A percentile compares a stretch with the other conserved stretches of the same genome.
phyloP scores from a whole-genome alignment of 768 basidiomycete species.

The Pulveroboletus sp. region DNA sequence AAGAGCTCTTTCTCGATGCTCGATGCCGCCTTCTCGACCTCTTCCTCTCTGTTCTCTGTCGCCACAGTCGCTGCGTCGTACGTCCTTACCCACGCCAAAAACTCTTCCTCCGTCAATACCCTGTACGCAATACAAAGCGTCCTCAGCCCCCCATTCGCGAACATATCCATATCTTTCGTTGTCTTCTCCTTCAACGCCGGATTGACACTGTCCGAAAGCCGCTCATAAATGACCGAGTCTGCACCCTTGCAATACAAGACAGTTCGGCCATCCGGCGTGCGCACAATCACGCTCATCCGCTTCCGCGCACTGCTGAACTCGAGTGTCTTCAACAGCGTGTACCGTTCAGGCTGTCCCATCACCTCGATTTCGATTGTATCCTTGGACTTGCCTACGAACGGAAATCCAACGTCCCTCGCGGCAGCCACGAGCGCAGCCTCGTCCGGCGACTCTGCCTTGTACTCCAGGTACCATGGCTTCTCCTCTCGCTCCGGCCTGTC shows the following conservation, averaged over 20 bases:
- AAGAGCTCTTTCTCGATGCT: conserved; percentile 73
- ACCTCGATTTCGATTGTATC: conserved; percentile 84
- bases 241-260: conserved; percentile 96
- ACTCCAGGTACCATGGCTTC: conserved; percentile 64
- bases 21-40: conserved; percentile 84
- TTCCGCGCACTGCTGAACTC: conserved; percentile 96
- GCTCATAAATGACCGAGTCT: conserved; percentile 89
- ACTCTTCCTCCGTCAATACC: conserved; percentile 78
- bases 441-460: conserved; percentile 96
- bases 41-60: conserved; percentile 79
- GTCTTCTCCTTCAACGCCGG: conserved; percentile 70
- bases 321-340: conserved; percentile 71
- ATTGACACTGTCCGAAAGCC: conserved; percentile 76
- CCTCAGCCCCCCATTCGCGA: conserved; percentile 88
- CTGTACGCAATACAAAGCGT: conserved; percentile 88
- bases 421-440: conserved; percentile 92
- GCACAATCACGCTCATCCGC: conserved; percentile 90
- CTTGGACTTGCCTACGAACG: conserved; percentile 74
- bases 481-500: conserved; percentile 63
- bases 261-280: conserved; percentile 76
- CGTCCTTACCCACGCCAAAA: conserved; percentile 66
- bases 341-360: conserved; percentile 82
- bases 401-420: conserved; percentile 90
- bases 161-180: conserved; percentile 82
- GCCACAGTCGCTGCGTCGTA: conserved; percentile 83